Evolutionary conservation across 2,329 filamentous ascomycete genomes (phyloP).

Genomic region (Pseudocercospora vitis): DNA sequence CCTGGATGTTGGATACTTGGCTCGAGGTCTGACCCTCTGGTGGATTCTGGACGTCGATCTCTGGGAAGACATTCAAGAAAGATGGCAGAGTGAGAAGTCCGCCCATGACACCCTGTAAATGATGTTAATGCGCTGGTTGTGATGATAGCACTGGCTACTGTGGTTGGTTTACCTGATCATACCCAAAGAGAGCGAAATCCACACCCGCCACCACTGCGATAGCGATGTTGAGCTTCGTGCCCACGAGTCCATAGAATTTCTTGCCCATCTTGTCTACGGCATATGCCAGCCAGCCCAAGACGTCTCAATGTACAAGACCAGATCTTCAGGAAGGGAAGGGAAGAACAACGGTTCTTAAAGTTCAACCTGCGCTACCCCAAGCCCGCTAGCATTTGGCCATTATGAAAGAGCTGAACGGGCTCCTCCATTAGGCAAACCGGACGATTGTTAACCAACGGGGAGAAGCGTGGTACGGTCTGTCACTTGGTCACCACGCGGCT

Average conservation of each 20-base stretch:
- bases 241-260: slow-evolving; percentile 44
- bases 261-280: slow-evolving; percentile 19
- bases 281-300: neutral
- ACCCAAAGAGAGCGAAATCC: slow-evolving; percentile 36
- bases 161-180: slow-evolving; percentile 21
- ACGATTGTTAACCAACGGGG: neutral
- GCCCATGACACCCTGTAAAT: slow-evolving; percentile 42
- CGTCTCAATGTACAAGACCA: neutral
- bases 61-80: slow-evolving; percentile 38
- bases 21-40: slow-evolving; percentile 39
- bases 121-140: slow-evolving; percentile 28
- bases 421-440: slow-evolving; percentile 13
- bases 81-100: slow-evolving; percentile 45
- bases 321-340: slow-evolving; percentile 10
- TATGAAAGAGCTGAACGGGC: slow-evolving; percentile 11
- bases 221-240: slow-evolving; percentile 44
- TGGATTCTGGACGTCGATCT: slow-evolving; percentile 37
- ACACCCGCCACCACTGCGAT: slow-evolving; percentile 48
- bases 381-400: slow-evolving; percentile 1
- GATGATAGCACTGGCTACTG: no score
- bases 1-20: slow-evolving; percentile 17
- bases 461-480: neutral
- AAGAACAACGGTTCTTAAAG: slow-evolving; percentile 9
- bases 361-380: neutral
- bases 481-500: slow-evolving; percentile 7